Base-by-base conservation (phyloP, 345 rosid genomes). In the Euclidium syriacum region DNA sequence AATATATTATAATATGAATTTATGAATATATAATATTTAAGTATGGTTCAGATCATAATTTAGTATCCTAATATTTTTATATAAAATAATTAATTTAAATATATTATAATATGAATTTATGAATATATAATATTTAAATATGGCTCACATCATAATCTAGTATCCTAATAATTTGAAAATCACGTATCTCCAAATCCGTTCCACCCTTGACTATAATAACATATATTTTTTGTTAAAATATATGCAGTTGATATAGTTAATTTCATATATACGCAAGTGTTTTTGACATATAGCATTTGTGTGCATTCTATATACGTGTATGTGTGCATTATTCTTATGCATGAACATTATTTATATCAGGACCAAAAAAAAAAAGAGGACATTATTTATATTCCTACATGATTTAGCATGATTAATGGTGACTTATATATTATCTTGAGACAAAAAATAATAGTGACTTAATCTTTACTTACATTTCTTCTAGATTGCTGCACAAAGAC, bases 371-470 rank as follows among this genome's bases (percentile, higher is more conserved):
- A n/a, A n/a, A n/a, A n/a, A n/a, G n/a, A n/a, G n/a, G 38, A 35
- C 19, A 52, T 41, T 59, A 18, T 36, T 7, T 51, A 68, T 59
- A 52, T 18, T 18, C 26, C 39, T 24, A 35, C 33, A 27, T 10
- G 33, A 61, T 48, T 36, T 62, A 62, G 70, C 52, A 64, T 71
- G 70, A 64, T 39, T 71, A 56, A 19, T 35, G 72, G 44, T 64
- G 75, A 64, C 70, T 62, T 63, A 63, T n/a, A n/a, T n/a, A n/a
- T n/a, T n/a, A 71, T 40, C 64, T 47, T n/a, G 24, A 42, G 8
- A 51, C 23, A 34, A 23, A 17, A 39, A 43, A 25, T 58, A 48
- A 32, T n/a, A 34, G 62, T 52, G 73, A 59, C 73, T 52, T 53
- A 25, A 60, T 69, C 55, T 52, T 29, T 42, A 44, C 62, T 62